Conservation (phyloP, 1,284 basidiomycete species). For the Tilletia caries region DNA sequence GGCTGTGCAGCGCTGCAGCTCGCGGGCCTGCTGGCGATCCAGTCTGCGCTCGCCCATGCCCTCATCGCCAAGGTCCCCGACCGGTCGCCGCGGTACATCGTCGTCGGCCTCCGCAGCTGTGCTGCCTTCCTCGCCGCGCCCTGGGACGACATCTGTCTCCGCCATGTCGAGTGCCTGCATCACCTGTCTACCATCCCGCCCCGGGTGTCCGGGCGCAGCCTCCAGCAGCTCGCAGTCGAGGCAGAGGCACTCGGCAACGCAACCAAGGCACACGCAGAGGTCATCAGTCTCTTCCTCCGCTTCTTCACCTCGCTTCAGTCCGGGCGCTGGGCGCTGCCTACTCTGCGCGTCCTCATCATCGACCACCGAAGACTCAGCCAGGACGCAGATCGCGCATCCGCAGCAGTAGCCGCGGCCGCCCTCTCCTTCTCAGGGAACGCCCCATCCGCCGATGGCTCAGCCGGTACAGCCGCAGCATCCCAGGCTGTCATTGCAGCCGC, state of each 20-base stretch:
- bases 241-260: conserved; percentile 12
- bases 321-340: conserved; percentile 45
- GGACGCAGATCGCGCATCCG: conserved; percentile 28
- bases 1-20: conserved; percentile 28
- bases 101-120: conserved; percentile 29
- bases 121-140: conserved; percentile 30
- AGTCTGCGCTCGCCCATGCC: conserved; percentile 21
- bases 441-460: conserved; percentile 5
- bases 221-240: conserved; percentile 10
- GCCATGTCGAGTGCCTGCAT: conserved; percentile 30
- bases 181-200: conserved; percentile 18
- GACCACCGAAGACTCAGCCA: conserved; percentile 40
- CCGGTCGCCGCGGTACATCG: conserved; percentile 21
- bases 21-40: conserved; percentile 36
- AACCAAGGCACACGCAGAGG: background rate
- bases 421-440: conserved; percentile 15
- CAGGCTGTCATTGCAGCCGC: background rate
- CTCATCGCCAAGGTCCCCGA: conserved; percentile 27
- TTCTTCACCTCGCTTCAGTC: conserved; percentile 32
- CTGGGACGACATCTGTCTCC: conserved; percentile 42
- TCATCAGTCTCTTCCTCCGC: conserved; percentile 34
- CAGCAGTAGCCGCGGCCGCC: background rate
- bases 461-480: background rate
- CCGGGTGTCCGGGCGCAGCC: background rate
- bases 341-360: conserved; percentile 35